Evolutionary conservation across 2,329 filamentous ascomycete genomes (phyloP), one percentile per base, ranked within the genome.

Genomic region (Penicillium digitatum): DNA sequence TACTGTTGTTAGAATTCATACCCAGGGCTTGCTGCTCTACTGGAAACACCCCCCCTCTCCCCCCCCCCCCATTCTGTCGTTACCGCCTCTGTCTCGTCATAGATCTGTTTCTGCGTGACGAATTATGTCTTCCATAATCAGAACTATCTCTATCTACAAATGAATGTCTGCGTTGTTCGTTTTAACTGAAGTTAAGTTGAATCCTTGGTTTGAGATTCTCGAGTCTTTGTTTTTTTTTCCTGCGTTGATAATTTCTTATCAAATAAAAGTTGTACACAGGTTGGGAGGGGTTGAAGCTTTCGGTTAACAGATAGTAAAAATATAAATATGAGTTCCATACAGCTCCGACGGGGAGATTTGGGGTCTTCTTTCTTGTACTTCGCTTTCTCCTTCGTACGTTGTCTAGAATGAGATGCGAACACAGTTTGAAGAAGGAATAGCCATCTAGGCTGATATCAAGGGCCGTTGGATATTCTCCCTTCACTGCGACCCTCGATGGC

Each of bases 1-100:
- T 55, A 55, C 52, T 55, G 47, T 55, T 55, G 52, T 53, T 56
- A 56, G 54, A 56, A 46, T 56, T 53, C 54, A 56, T 56, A 56
- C 54, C 54, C 54, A 37, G 26, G 40, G 52, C 51, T 43, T 50
- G 35, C 27, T 35, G 37, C 31, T 45, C 39, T 45, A 40, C 50
- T 26, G 47, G 32, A 51, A 35, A 34, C 29, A 38, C 24, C 4
- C 35, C 31, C 35, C 24, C 43, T n/a, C n/a, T n/a, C n/a, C n/a
- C n/a, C n/a, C n/a, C n/a, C n/a, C n/a, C 31, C 35, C 24, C 43
- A 24, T 34, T 47, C 54, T 46, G 49, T 56, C 54, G 10, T 56
- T 56, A 56, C 54, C 42, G 35, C 14, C 14, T 11, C 11, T 9
- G 20, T 38, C 14, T 42, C 18, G 26, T 32, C 31, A 34, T 54